These are phyloP conservation scores for Xylaria acuta DNA, from an alignment of 495 filamentous ascomycete species.

Conservation along the genomic window DNA sequence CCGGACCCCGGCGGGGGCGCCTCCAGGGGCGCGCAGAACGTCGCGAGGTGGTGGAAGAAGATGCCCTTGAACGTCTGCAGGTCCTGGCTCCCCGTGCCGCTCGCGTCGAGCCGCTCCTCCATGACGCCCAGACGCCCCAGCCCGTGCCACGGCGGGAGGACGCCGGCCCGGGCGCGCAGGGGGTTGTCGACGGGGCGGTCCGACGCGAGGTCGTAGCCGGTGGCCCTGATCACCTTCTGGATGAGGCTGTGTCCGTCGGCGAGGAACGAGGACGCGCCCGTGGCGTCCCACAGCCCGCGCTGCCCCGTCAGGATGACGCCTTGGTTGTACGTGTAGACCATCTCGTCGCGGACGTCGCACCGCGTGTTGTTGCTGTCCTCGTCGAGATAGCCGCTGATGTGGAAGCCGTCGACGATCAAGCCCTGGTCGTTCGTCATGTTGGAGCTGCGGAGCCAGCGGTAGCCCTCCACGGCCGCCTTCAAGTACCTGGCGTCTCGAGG, in stretches of 20 bases:
- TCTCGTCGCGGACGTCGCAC: conserved; percentile 82
- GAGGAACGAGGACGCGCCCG: conserved; percentile 70
- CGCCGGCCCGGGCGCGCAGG: conserved; percentile 22
- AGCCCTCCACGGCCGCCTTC: conserved; percentile 73
- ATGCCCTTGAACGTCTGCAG: conserved; percentile 95
- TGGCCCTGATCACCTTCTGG: conserved; percentile 73
- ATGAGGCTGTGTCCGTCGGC: conserved; percentile 79
- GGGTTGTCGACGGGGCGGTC: conserved; percentile 43
- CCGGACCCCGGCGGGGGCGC: conserved; percentile 34
- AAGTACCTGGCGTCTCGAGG: conserved; percentile 72
- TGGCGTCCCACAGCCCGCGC: conserved; percentile 78
- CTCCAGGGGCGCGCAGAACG: conserved; percentile 75
- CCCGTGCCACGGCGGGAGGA: conserved; percentile 67
- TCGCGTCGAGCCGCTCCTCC: conserved; percentile 84
- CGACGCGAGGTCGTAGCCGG: conserved; percentile 66
- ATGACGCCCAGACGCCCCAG: conserved; percentile 80
- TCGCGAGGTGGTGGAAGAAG: conserved; percentile 85
- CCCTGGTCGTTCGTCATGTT: conserved; percentile 85
- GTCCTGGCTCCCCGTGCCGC: conserved; percentile 79
- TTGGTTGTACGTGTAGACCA: conserved; percentile 97
- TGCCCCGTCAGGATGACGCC: conserved; percentile 89
- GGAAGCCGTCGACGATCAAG: conserved; percentile 88
- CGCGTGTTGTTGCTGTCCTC: conserved; percentile 57
- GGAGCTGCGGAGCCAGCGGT: conserved; percentile 76
- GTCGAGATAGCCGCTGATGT: conserved; percentile 72